Percentiles rank a stretch among this genome's conserved stretches.
These are phyloP conservation scores for Pythium scleroteichum DNA, from an alignment of 352 stramenopile species.

Conservation along the genomic window DNA sequence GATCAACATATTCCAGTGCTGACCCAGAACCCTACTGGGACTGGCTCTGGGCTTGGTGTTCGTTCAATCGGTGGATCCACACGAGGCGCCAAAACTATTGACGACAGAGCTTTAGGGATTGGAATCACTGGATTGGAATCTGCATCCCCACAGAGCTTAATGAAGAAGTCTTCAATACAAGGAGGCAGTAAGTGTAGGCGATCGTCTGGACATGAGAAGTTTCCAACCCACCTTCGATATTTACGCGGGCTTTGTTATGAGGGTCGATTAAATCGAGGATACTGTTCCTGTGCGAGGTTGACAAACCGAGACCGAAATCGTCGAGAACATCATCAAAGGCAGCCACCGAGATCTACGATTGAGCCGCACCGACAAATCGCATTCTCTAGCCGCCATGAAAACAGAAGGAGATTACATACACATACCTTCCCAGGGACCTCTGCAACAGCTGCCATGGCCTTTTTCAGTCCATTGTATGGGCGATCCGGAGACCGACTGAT, in stretches of 20 bases:
- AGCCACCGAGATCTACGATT: conserved; percentile 52
- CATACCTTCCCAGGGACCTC: conserved; percentile 71
- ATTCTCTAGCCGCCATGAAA: neutral
- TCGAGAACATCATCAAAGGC: conserved; percentile 71
- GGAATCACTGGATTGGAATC: conserved; percentile 51
- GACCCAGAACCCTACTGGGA: conserved; percentile 3
- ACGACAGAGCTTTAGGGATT: neutral
- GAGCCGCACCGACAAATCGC: neutral
- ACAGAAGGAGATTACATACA: neutral
- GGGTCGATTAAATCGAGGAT: conserved; percentile 55
- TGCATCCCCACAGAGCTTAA: conserved; percentile 66
- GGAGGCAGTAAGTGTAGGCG: neutral
- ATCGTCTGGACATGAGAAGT: neutral
- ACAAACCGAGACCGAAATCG: conserved; percentile 63
- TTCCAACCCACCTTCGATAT: conserved; percentile 61
- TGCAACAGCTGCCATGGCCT: conserved; percentile 64
- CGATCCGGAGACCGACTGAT: conserved; percentile 49
- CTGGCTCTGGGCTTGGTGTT: conserved; percentile 1
- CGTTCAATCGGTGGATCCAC: neutral
- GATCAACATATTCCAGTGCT: too few relatives aligned
- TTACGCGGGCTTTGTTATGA: conserved; percentile 53
- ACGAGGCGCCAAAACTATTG: too few relatives aligned
- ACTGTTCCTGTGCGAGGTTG: conserved; percentile 37
- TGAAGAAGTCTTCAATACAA: conserved; percentile 61
- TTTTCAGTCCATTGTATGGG: conserved; percentile 82